phyloP scores from a whole-genome alignment of 345 rosid genomes.

The Conringia planisiliqua region DNA sequence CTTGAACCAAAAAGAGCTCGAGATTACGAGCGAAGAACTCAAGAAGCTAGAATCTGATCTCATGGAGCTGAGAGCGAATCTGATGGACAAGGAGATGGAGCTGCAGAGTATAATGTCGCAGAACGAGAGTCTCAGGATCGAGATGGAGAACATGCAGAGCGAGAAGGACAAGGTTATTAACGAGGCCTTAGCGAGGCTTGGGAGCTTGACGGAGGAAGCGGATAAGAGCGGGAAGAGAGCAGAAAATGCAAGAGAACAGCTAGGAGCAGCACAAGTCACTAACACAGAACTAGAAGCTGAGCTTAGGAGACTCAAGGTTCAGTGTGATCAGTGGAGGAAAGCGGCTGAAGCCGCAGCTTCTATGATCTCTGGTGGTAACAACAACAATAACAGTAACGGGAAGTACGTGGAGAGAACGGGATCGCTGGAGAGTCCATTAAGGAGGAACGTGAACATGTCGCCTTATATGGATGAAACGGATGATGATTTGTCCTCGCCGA shows the following conservation, averaged over 20 bases:
- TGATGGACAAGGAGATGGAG: slow-evolving; percentile 54
- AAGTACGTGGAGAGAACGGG: slow-evolving; percentile 60
- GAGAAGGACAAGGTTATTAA: slow-evolving; percentile 50
- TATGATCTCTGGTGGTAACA: slow-evolving; percentile 69
- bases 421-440: slow-evolving; percentile 51
- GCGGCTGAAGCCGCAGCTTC: slow-evolving; percentile 97
- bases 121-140: slow-evolving; percentile 52
- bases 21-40: slow-evolving; percentile 42
- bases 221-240: slow-evolving; percentile 69
- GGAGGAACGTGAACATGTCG: slow-evolving; percentile 46
- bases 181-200: slow-evolving; percentile 67
- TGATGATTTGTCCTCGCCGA: slow-evolving; percentile 66
- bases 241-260: slow-evolving; percentile 55
- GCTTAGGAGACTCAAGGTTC: slow-evolving; percentile 87
- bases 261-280: slow-evolving; percentile 70
- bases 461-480: slow-evolving; percentile 78
- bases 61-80: slow-evolving; percentile 47
- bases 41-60: slow-evolving; percentile 55
- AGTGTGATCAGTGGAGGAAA: slow-evolving; percentile 97
- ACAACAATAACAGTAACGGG: slow-evolving; percentile 41
- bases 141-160: slow-evolving; percentile 45
- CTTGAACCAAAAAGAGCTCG: slow-evolving; percentile 38
- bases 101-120: slow-evolving; percentile 44
- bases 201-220: slow-evolving; percentile 59
- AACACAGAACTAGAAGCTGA: slow-evolving; percentile 81